phyloP scores from a whole-genome alignment of 441 rosid species.

The Euphorbia schlechtendalii region DNA sequence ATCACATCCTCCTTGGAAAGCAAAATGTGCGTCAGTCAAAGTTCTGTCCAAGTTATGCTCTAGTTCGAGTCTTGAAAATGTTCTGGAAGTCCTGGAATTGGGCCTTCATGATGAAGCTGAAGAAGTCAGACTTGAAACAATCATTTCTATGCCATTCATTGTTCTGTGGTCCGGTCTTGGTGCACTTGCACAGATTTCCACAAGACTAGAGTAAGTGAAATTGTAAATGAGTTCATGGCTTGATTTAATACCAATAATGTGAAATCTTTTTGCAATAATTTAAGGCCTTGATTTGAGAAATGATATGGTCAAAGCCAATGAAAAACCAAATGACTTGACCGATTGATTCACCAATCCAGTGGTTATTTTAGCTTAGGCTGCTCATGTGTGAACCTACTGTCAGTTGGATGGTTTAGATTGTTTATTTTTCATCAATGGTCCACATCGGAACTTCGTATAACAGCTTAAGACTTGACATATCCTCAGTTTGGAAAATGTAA shows the following conservation, averaged over 20 bases:
- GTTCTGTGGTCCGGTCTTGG: constrained; percentile 58
- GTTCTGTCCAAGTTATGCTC: constrained; percentile 67
- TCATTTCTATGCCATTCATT: constrained; percentile 63
- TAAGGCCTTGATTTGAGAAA: background rate
- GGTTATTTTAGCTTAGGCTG: background rate
- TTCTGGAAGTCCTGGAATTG: constrained; percentile 57
- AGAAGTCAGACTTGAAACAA: constrained; percentile 74
- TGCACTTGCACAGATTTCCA: constrained; percentile 43
- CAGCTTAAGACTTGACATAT: background rate
- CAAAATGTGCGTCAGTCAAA: constrained; percentile 63
- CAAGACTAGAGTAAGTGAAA: constrained; percentile 73
- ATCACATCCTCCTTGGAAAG: constrained; percentile 41
- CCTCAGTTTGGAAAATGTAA: background rate
- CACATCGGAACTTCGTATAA: no score
- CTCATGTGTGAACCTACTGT: background rate
- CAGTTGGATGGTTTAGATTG: no score
- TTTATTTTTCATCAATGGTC: background rate
- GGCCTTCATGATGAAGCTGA: constrained; percentile 74
- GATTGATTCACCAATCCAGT: background rate
- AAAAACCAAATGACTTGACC: background rate
- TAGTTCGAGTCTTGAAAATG: constrained; percentile 34
- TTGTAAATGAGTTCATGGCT: constrained; percentile 13
- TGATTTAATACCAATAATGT: background rate
- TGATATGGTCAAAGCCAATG: background rate
- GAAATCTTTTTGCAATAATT: background rate